Base-by-base conservation (phyloP, 2,329 filamentous ascomycete species). In the Gaeumannomyces tritici region DNA sequence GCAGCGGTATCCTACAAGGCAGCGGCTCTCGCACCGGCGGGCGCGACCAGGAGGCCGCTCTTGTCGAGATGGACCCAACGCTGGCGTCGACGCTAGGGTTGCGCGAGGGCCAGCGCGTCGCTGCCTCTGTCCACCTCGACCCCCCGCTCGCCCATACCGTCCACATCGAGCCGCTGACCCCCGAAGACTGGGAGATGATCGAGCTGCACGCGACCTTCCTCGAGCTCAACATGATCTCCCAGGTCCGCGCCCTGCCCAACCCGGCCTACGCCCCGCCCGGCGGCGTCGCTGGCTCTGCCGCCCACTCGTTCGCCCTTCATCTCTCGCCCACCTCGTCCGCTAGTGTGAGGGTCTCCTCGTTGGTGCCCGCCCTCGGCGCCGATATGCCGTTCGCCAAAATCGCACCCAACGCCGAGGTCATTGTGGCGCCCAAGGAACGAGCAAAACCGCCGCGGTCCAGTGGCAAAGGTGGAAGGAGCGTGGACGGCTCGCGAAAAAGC, bases 141-240 rank as follows among this genome's bases (percentile, higher is more conserved):
- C 93, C 93, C 59, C 92, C 93, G 2, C 78, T 95, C 66, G 91
- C 92, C 59, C 91, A 97, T 74, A 98, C 93, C 1, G 89, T 99
- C 74, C 92, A 97, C 72, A 98, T 99, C 69, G 96, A 99, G 73
- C 95, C 95, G 42, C 77, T 98, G 69, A 98, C 95, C 0, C 87
- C 93, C 1, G 91, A 96, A 63, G 95, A 99, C 73, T 99, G 95
- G 95, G 95, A 99, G 76, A 96, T 98, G 70, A 98, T 99, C 69
- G 95, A 99, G 75, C 80, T 99, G 2, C 95, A 99, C 77, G 95
- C 95, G 6, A 95, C 89, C 21, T 99, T 98, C 71, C 80, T 99
- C 60, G 95, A 99, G 72, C 81, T 97, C 66, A 98, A 99, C 73
- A 86, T 99, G 61, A 80, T 96, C 35, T 90, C 89, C 57, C 95